These are phyloP conservation scores for Colletotrichum falcatum DNA, from an alignment of 2,329 filamentous ascomycete genomes.

Conservation along the genomic window DNA sequence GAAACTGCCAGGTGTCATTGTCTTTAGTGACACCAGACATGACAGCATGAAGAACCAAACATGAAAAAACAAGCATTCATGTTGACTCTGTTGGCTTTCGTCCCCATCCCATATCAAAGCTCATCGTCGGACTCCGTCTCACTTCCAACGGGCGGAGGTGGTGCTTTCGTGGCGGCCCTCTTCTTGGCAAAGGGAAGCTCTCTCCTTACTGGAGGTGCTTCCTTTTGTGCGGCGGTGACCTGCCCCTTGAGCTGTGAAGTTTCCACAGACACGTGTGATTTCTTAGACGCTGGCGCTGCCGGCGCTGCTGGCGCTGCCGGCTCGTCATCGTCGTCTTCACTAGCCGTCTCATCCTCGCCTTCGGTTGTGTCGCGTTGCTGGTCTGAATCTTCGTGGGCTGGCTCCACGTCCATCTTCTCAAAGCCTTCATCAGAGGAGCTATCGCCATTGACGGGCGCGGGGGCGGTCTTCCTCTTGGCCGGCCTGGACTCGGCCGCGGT, in stretches of 20 bases:
- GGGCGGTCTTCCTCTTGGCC: conserved; percentile 62
- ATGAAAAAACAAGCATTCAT: background rate
- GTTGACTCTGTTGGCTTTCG: background rate
- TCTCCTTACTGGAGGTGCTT: conserved; percentile 53
- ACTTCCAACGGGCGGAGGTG: conserved; percentile 51
- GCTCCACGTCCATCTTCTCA: conserved; percentile 65
- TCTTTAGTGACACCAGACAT: background rate
- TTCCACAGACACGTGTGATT: conserved; percentile 11
- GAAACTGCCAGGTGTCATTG: background rate
- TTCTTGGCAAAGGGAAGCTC: conserved; percentile 59
- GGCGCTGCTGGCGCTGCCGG: conserved; percentile 51
- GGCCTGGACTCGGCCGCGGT: conserved; percentile 54
- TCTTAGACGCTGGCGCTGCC: conserved; percentile 47
- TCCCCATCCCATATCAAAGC: conserved; percentile 51
- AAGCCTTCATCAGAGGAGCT: conserved; percentile 61
- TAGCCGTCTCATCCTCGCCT: conserved; percentile 55
- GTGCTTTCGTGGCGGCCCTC: conserved; percentile 46
- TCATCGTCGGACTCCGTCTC: conserved; percentile 70
- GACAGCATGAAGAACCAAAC: no score
- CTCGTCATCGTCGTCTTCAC: conserved; percentile 56
- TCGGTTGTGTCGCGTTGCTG: conserved; percentile 54
- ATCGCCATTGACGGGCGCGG: conserved; percentile 50
- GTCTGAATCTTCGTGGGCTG: conserved; percentile 47
- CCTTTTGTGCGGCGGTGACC: conserved; percentile 11
- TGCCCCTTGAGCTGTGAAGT: conserved; percentile 29